Evolutionary conservation across 345 rosid genomes (phyloP).

Genomic region (Brassica napus): DNA sequence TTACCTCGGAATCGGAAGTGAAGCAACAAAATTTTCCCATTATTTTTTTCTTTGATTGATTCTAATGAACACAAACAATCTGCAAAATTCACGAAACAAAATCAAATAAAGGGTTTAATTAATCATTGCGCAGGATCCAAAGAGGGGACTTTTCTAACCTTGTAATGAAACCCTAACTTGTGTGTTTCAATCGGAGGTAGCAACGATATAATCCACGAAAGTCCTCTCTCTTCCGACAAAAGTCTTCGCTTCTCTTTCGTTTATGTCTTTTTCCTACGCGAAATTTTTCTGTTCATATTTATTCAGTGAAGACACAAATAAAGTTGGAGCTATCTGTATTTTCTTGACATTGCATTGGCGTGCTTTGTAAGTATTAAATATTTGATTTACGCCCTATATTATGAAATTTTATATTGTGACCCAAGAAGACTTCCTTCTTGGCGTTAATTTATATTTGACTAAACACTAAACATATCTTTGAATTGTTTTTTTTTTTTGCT

Average conservation of each 20-base stretch:
- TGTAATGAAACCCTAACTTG: constrained; percentile 35
- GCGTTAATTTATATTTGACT: background rate
- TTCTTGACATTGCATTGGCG: constrained; percentile 18
- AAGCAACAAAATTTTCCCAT: constrained; percentile 43
- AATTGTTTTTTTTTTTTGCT: background rate
- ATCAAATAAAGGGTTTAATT: constrained; percentile 11
- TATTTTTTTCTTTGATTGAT: constrained; percentile 9
- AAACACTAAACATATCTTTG: background rate
- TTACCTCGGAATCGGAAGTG: constrained; percentile 39
- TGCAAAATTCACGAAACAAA: constrained; percentile 20
- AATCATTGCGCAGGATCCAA: background rate
- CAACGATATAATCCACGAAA: constrained; percentile 30
- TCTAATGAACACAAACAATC: constrained; percentile 23
- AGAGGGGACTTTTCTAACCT: constrained; percentile 14
- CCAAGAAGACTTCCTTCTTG: background rate
- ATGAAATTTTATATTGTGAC: background rate
- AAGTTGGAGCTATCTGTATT: constrained; percentile 20
- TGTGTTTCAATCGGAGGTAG: background rate
- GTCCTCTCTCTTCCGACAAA: constrained; percentile 30
- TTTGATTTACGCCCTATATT: constrained; percentile 16
- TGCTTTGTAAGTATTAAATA: constrained; percentile 19
- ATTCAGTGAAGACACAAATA: background rate
- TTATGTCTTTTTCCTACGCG: constrained; percentile 36
- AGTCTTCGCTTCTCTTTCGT: constrained; percentile 28
- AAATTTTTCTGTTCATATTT: background rate